phyloP scores from a whole-genome alignment of 2,329 filamentous ascomycete species.

The Trichoderma gracile region DNA sequence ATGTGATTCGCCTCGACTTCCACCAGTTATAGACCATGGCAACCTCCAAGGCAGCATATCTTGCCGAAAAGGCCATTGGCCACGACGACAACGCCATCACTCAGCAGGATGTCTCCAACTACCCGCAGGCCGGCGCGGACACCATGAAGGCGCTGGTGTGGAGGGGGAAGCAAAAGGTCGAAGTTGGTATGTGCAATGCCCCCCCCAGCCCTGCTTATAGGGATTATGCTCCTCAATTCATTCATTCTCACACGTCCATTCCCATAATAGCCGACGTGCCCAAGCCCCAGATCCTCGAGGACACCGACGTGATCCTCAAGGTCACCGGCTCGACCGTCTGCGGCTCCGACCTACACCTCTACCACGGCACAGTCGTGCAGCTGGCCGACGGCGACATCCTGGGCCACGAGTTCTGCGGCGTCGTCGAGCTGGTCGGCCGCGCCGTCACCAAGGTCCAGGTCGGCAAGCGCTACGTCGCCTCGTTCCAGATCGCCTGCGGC shows the following conservation, averaged over 20 bases:
- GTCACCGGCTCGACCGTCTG: slow-evolving; percentile 66
- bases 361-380: slow-evolving; percentile 58
- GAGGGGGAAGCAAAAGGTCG: slow-evolving; percentile 78
- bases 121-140: slow-evolving; percentile 48
- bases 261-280: slow-evolving; percentile 57
- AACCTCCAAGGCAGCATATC: slow-evolving; percentile 62
- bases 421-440: slow-evolving; percentile 58
- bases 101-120: slow-evolving; percentile 68
- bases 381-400: slow-evolving; percentile 66
- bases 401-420: slow-evolving; percentile 62
- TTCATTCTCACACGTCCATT: not conserved
- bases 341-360: slow-evolving; percentile 60
- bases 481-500: slow-evolving; percentile 79
- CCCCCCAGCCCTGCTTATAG: too few relatives aligned
- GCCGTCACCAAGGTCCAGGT: slow-evolving; percentile 54
- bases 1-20: not conserved
- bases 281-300: slow-evolving; percentile 71
- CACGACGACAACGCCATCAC: slow-evolving; percentile 66
- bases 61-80: slow-evolving; percentile 66
- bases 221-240: too few relatives aligned
- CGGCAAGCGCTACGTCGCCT: slow-evolving; percentile 75
- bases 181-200: slow-evolving; percentile 51
- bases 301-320: slow-evolving; percentile 75
- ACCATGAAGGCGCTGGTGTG: slow-evolving; percentile 81
- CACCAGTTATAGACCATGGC: slow-evolving; percentile 6